Base-by-base conservation (phyloP, 345 rosid species). In the Eucalyptus fibrosa region DNA sequence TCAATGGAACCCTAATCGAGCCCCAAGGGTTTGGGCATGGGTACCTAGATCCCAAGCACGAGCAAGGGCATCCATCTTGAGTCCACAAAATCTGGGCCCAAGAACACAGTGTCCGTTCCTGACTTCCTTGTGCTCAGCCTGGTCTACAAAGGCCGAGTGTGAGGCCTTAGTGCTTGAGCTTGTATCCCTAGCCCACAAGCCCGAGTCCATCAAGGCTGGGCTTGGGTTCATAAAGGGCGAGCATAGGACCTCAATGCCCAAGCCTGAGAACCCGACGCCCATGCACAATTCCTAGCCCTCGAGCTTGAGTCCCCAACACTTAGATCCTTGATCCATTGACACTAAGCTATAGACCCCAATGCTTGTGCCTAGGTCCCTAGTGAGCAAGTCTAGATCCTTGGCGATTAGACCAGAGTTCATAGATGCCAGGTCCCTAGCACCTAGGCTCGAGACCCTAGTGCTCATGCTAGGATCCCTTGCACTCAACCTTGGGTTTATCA, bases 301-400 rank as follows among this genome's bases (percentile, higher is more conserved):
- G 3, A 56, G 62, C 62, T 56, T 24, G 28, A 56, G 62, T 56
- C 13, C 12, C 62, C 30, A 56, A 24, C 62, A 56, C 62, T 56
- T 21, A 53, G 30, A 56, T 23, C 62, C 62, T 10, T 56, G 28
- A 0, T 56, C 62, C 62, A 23, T 56, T 56, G 30, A 24, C 62
- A 56, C 62, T 56, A 23, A 1, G 62, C 62, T 56, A 56, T 0
- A 0, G 12, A 23, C 12, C 62, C 13, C 30, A 56, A 9, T 56
- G 30, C 30, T 56, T 56, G 30, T 56, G 6, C 62, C 28, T 9
- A 24, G 12, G 12, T 56, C 30, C 62, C 30, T 21, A 56, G 28
- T 18, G 28, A 56, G 62, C 6, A 56, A 0, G 62, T 24, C 0
- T 24, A 0, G 62, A 0, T 56, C 62, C 62, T 24, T 0, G 2